Evolutionary conservation across 2,329 filamentous ascomycete genomes (phyloP).

Genomic region (Didymella pomorum): DNA sequence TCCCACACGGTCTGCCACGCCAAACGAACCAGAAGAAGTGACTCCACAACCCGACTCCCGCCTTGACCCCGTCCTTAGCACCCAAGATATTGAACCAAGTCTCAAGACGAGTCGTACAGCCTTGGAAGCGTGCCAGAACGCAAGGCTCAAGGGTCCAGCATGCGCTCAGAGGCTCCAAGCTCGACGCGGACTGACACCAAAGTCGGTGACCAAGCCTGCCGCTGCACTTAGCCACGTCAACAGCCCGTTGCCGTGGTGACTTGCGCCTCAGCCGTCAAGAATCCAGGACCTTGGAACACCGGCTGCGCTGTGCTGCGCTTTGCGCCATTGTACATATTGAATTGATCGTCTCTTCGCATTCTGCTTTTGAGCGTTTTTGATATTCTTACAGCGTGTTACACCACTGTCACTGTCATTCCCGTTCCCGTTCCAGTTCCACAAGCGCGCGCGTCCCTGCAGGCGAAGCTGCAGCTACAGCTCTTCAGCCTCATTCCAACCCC

Average conservation of each 20-base stretch:
- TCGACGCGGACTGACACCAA: too few relatives aligned
- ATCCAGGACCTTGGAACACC: conserved; percentile 12
- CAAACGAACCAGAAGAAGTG: neutral
- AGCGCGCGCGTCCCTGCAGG: conserved; percentile 5
- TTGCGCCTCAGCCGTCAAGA: conserved; percentile 26
- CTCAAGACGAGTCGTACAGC: neutral
- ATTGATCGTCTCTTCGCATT: conserved; percentile 13
- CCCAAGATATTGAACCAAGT: neutral
- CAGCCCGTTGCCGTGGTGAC: conserved; percentile 44
- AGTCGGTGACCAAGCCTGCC: conserved; percentile 8
- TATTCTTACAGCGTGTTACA: conserved; percentile 9
- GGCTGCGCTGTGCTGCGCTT: too few relatives aligned
- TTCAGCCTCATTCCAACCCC: conserved; percentile 24
- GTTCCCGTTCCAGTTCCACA: neutral
- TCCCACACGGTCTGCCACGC: neutral
- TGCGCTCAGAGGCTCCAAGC: neutral
- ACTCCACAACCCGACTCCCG: conserved; percentile 3
- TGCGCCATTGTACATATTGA: conserved; percentile 39
- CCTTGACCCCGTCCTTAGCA: conserved; percentile 5
- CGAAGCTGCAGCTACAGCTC: conserved; percentile 4
- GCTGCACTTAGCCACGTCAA: conserved; percentile 41
- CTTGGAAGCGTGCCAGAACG: conserved; percentile 6
- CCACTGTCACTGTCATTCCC: neutral
- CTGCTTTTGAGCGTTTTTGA: neutral
- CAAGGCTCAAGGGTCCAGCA: neutral